Evolutionary conservation across 2,329 filamentous ascomycete species (phyloP).

Genomic region (Stemphylium beticola): DNA sequence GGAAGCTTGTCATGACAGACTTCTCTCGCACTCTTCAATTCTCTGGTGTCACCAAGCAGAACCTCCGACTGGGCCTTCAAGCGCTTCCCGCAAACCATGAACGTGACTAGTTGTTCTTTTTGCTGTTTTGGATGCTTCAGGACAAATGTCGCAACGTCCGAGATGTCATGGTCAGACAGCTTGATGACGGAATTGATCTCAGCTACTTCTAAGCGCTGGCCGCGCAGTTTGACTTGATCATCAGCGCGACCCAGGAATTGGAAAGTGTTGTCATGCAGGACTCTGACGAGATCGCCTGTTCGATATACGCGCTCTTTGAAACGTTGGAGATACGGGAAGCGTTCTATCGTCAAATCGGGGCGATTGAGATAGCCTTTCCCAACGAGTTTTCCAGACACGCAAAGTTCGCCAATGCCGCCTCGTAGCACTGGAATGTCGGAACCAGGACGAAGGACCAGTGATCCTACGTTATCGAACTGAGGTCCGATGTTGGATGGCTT

Average conservation of each 20-base stretch:
- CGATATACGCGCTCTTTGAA: conserved; percentile 69
- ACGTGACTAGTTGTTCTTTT: conserved; percentile 84
- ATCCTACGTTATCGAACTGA: conserved; percentile 87
- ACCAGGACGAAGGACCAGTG: conserved; percentile 74
- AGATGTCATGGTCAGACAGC: conserved; percentile 61
- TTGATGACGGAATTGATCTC: conserved; percentile 89
- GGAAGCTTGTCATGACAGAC: conserved; percentile 75
- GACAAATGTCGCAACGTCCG: conserved; percentile 79
- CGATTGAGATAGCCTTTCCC: conserved; percentile 88
- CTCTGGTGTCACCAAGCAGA: conserved; percentile 23
- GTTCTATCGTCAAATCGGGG: conserved; percentile 74
- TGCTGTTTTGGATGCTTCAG: conserved; percentile 72
- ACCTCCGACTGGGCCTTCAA: conserved; percentile 26
- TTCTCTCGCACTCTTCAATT: conserved; percentile 43
- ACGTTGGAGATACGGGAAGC: conserved; percentile 70
- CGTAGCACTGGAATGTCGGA: conserved; percentile 74
- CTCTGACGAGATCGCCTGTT: conserved; percentile 85
- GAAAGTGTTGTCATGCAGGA: conserved; percentile 80
- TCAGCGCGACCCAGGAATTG: conserved; percentile 88
- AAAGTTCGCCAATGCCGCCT: conserved; percentile 85
- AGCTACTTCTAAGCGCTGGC: conserved; percentile 85
- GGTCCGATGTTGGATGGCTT: conserved; percentile 86
- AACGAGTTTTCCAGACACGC: conserved; percentile 84
- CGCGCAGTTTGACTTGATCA: conserved; percentile 89
- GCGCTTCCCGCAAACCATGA: conserved; percentile 55